These are phyloP conservation scores for Monosporozyma yasuniensis DNA, from an alignment of 805 yeast genomes.

Conservation along the genomic window DNA sequence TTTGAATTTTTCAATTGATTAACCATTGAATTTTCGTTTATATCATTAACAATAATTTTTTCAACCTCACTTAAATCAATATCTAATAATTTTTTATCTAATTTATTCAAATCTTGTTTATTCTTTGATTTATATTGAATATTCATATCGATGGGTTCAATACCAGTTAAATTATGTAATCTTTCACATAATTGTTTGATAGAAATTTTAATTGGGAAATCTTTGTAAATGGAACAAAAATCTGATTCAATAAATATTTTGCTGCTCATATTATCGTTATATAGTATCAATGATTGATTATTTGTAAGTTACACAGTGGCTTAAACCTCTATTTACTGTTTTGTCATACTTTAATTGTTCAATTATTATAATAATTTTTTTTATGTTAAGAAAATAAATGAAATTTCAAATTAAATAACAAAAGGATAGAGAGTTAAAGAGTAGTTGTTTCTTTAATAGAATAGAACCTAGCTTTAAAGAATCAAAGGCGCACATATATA, in stretches of 20 bases:
- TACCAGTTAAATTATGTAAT: conserved; percentile 22
- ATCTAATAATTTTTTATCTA: neutral
- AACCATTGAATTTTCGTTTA: conserved; percentile 44
- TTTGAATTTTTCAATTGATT: conserved; percentile 26
- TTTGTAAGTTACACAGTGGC: neutral
- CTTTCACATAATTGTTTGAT: conserved; percentile 16
- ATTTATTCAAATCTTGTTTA: neutral
- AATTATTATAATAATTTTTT: neutral
- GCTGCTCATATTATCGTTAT: conserved; percentile 2
- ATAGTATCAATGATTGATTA: neutral
- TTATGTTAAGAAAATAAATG: neutral
- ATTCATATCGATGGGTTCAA: conserved; percentile 22
- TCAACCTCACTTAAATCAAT: neutral
- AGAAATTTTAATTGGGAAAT: conserved; percentile 10
- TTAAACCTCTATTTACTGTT: neutral
- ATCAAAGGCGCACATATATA: neutral
- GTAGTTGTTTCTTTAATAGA: neutral
- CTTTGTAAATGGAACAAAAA: conserved; percentile 15
- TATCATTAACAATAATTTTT: conserved; percentile 44
- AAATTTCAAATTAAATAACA: neutral
- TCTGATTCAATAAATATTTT: conserved; percentile 14
- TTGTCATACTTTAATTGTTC: neutral
- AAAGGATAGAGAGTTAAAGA: neutral
- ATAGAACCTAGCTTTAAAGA: neutral
- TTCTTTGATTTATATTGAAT: conserved; percentile 5